These are phyloP conservation scores for Polychytrium aggregatum DNA, from an alignment of 192 early-diverging fungal species.

Conservation along the genomic window DNA sequence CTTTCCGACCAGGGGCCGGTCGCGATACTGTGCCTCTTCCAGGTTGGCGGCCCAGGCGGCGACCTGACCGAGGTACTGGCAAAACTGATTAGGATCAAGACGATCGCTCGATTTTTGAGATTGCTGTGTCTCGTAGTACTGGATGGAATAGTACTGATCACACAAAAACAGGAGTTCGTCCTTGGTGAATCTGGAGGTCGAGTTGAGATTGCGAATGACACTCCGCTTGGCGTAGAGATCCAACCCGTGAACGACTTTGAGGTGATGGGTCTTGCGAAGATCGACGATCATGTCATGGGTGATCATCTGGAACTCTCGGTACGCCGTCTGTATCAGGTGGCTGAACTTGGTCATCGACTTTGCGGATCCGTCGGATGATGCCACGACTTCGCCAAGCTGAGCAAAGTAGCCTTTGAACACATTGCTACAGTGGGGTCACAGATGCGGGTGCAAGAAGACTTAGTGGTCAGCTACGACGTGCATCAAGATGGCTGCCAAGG, in stretches of 20 bases:
- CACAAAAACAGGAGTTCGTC: conserved; percentile 80
- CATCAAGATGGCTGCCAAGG: too few species aligned
- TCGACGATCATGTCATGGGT: conserved; percentile 65
- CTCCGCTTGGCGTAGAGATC: conserved; percentile 87
- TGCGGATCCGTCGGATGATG: conserved; percentile 10
- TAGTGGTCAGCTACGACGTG: too few species aligned
- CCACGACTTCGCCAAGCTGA: conserved; percentile 62
- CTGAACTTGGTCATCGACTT: conserved; percentile 58
- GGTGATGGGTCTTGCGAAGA: conserved; percentile 70
- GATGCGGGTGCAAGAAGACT: too few species aligned
- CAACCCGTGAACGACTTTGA: conserved; percentile 85
- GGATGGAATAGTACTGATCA: conserved; percentile 74
- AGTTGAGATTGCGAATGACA: conserved; percentile 67
- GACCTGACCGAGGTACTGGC: conserved; percentile 28
- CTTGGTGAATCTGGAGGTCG: conserved; percentile 67
- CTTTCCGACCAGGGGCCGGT: conserved; percentile 21
- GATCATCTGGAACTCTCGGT: conserved; percentile 78
- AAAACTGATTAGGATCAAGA: conserved; percentile 64
- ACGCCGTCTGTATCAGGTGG: conserved; percentile 80
- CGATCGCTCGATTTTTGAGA: conserved; percentile 46
- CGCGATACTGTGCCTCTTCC: conserved; percentile 20
- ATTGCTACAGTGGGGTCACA: too few species aligned
- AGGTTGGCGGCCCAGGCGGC: conserved; percentile 30
- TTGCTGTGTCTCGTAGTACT: conserved; percentile 31
- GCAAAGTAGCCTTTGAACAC: conserved; percentile 79